Evolutionary conservation across 306 rosid species (phyloP), one percentile per base, ranked within the genome.

Genomic region (Sindora glabra): DNA sequence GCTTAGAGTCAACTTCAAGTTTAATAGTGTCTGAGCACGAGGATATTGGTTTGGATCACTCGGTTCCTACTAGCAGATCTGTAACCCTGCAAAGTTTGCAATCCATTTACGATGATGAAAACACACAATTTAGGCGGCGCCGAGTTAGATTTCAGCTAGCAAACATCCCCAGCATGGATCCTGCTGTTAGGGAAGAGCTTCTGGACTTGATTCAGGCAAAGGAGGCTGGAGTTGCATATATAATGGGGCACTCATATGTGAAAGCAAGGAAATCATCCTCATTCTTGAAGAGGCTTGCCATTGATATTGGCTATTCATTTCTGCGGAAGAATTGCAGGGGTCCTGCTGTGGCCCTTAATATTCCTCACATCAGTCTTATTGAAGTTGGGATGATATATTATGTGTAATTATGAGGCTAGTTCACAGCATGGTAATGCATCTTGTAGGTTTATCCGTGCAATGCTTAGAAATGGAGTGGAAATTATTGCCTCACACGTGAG

Each of bases 341-440:
- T 21, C 94, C 94, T 2, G 67, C 89, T 48, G 90, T 85, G 63
- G 90, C 96, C 4, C 94, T 89, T 24, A 89, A 89, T 71, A 85
- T 89, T 71, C 96, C 96, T 62, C 96, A 89, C 61, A 89, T 85
- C 59, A 83, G 96, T 72, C 86, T 89, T 1, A 83, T 89, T 33
- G 96, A 89, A 77, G 96, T 89, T 67, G 96, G 96, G 48, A 89
- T 89, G 94, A 89, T 89, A 76, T 85, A 89, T 68, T 83, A 89
- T 67, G 96, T 89, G 17, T 89, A 83, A 75, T 46, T 61, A 62
- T 19, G 25, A 34, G 25, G 13, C 58, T 51, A 55, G 44, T 60
- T 25, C 65, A 15, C 45, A 56, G 64, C 34, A 24, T 39, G 64
- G 55, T 65, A 4, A 41, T 46, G 12, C 33, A 41, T 51, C 47